Percentiles rank a stretch among this genome's conserved stretches.
These are phyloP conservation scores for Botrytis galanthina DNA, from an alignment of 2,329 filamentous ascomycete genomes.

Conservation along the genomic window DNA sequence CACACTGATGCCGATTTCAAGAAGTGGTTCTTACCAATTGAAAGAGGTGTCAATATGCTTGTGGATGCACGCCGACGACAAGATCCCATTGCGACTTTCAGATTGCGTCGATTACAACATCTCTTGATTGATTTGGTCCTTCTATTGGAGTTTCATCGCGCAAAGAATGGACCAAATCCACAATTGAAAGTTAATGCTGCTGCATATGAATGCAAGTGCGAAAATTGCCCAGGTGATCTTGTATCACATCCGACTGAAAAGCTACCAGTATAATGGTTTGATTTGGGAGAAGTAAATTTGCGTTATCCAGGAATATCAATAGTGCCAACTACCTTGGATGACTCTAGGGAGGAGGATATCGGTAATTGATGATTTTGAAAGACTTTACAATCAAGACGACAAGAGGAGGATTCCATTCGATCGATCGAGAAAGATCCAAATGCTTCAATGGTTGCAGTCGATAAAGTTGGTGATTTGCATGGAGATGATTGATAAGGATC, in stretches of 20 bases:
- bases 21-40: conserved; percentile 28
- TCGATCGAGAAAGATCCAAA: neutral
- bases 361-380: neutral
- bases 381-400: neutral
- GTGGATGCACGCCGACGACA: conserved; percentile 17
- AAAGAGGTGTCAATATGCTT: conserved; percentile 24
- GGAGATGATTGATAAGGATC: neutral
- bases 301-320: too few species aligned
- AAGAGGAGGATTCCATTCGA: neutral
- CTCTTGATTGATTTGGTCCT: conserved; percentile 29
- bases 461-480: neutral
- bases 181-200: conserved; percentile 28
- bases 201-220: conserved; percentile 25
- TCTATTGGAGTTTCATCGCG: conserved; percentile 25
- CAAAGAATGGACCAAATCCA: conserved; percentile 6
- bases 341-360: neutral
- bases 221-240: conserved; percentile 24
- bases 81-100: conserved; percentile 23
- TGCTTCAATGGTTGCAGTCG: neutral
- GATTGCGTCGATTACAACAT: conserved; percentile 29
- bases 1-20: conserved; percentile 24
- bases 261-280: conserved; percentile 22
- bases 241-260: conserved; percentile 17
- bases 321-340: neutral
- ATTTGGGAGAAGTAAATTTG: neutral